Evolutionary conservation across 2,329 filamentous ascomycete genomes (phyloP), one percentile per base, ranked within the genome.

Genomic region (Cryphonectria nitschkei): DNA sequence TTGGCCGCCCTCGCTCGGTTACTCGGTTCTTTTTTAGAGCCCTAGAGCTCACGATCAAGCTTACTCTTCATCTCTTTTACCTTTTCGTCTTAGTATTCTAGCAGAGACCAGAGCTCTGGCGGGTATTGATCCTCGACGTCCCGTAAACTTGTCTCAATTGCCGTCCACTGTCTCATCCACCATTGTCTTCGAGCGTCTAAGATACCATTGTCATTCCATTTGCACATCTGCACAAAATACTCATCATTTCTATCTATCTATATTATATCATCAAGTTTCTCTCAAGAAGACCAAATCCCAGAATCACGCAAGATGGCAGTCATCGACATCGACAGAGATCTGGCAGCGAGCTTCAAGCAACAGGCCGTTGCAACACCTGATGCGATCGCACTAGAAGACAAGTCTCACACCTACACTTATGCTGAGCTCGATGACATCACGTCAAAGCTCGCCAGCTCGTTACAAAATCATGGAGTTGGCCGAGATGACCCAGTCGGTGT

Each of bases 401-500:
- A 90, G 74, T 83, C 82, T 54, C 83, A 84, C 70, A 87, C 83
- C 65, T 90, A 92, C 78, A 94, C 92, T 65, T 95, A 95, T 79
- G 85, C 86, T 63, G 86, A 94, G 82, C 86, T 95, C 70, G 90
- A 94, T 77, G 80, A 84, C 65, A 88, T 90, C 79, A 91, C 93
- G 62, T 86, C 86, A 71, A 81, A 82, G n/a, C 87, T 95, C 70
- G 87, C 91, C 69, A 82, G 84, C 75, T 87, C 86, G 62, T 86
- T 95, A 66, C 90, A 89, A 60, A 80, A 83, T 68, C 86, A 90
- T 81, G 91, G 92, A 60, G 92, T 95, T 68, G 87, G 88, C 70
- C 90, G 92, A 71, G 92, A 95, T 79, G 86, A 85, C 74, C 85
- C 94, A 26, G 92, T 95, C 43, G 93, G 93, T 68, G 89, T 95